Evolutionary conservation across 2,329 filamentous ascomycete genomes (phyloP).

Genomic region (Bipolaris zeicola): DNA sequence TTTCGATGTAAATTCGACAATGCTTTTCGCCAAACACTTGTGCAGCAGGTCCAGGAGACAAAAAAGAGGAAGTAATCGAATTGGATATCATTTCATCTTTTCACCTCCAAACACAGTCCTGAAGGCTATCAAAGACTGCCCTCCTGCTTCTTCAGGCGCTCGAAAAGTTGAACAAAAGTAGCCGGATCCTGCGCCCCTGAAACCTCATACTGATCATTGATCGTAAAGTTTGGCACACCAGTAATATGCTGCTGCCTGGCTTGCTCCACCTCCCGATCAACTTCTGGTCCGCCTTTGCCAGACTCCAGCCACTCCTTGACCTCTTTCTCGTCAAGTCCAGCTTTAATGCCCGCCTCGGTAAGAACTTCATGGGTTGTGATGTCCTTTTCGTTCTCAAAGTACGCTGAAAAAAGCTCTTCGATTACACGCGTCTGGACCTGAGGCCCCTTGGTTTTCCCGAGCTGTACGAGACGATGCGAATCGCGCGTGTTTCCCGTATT

Average conservation of each 20-base stretch:
- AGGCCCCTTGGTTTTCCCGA: slow-evolving; percentile 62
- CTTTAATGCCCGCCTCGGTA: slow-evolving; percentile 49
- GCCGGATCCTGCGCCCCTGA: slow-evolving; percentile 73
- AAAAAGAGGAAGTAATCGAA: too few relatives aligned
- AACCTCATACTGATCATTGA: slow-evolving; percentile 70
- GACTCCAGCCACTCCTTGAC: slow-evolving; percentile 52
- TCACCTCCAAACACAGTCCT: background rate
- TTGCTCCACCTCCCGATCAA: slow-evolving; percentile 55
- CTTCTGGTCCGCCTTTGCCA: slow-evolving; percentile 52
- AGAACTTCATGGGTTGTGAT: slow-evolving; percentile 52
- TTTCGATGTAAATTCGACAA: too few relatives aligned
- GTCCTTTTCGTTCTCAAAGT: slow-evolving; percentile 57
- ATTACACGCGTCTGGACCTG: slow-evolving; percentile 55
- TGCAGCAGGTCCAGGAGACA: background rate
- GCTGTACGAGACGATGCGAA: slow-evolving; percentile 73
- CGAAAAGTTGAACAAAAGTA: slow-evolving; percentile 70
- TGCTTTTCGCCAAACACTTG: too few relatives aligned
- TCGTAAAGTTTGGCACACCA: slow-evolving; percentile 76
- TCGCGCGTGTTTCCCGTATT: slow-evolving; percentile 78
- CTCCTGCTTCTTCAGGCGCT: slow-evolving; percentile 60
- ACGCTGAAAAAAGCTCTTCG: slow-evolving; percentile 49
- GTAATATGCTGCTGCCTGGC: slow-evolving; percentile 58
- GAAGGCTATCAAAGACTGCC: slow-evolving; percentile 20
- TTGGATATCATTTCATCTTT: background rate
- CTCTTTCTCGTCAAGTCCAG: slow-evolving; percentile 52